Evolutionary conservation across 2,329 filamentous ascomycete species (phyloP).

Genomic region (Cytospora chrysosperma): DNA sequence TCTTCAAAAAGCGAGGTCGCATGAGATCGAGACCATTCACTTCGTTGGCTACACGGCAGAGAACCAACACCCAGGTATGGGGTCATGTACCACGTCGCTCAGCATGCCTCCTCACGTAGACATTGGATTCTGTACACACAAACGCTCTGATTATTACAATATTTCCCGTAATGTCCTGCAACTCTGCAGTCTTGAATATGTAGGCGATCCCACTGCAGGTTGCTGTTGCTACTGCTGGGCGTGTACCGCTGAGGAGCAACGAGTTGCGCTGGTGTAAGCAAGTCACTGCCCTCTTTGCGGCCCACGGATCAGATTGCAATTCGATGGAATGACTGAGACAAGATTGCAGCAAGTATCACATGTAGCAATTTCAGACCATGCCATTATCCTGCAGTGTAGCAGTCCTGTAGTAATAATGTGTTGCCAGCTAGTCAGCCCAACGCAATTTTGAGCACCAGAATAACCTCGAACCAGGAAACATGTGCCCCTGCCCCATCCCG

Average conservation of each 20-base stretch:
- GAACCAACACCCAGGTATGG: constrained; percentile 1
- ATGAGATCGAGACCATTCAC: constrained; percentile 1
- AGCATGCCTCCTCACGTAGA: constrained; percentile 7
- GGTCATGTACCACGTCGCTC: constrained; percentile 12
- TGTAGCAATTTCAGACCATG: neutral
- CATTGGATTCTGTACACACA: neutral
- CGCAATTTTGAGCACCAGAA: neutral
- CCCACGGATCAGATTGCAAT: neutral
- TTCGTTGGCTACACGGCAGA: constrained; percentile 22
- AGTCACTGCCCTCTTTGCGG: neutral
- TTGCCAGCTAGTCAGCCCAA: constrained; percentile 3
- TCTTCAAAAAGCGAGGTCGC: constrained; percentile 12
- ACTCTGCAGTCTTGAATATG: constrained; percentile 7
- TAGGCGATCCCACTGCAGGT: neutral
- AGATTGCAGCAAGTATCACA: neutral
- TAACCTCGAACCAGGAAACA: neutral
- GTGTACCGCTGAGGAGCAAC: neutral
- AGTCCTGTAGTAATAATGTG: constrained; percentile 4
- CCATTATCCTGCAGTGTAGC: neutral
- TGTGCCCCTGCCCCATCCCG: neutral
- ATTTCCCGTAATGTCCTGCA: constrained; percentile 7
- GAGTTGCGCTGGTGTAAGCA: too few relatives aligned
- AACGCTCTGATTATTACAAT: neutral
- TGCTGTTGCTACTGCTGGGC: neutral
- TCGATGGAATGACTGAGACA: neutral